A percentile compares a stretch with the other conserved stretches of the same genome.
These are phyloP conservation scores for Salix viminalis DNA, from an alignment of 345 rosid genomes.

Conservation along the genomic window DNA sequence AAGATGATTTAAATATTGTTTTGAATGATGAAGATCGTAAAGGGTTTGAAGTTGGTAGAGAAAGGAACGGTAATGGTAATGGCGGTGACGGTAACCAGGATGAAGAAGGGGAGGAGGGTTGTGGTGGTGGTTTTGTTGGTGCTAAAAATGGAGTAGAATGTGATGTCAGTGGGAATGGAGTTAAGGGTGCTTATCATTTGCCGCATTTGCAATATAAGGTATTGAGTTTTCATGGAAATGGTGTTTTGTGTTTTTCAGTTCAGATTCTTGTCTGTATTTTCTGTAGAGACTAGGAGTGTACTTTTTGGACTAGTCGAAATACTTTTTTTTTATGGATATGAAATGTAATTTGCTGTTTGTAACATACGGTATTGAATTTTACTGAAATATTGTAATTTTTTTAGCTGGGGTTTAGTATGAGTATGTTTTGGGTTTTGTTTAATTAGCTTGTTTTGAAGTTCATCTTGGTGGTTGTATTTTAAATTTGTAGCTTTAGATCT, in stretches of 20 bases:
- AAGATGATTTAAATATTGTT: slow-evolving; percentile 64
- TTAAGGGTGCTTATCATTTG: not conserved
- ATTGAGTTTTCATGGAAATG: slow-evolving; percentile 1
- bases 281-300: no score
- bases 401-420: no score
- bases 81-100: slow-evolving; percentile 10
- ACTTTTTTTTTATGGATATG: no score
- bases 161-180: slow-evolving; percentile 12
- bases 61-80: not conserved
- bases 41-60: slow-evolving; percentile 8
- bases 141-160: not conserved
- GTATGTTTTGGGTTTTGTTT: no score
- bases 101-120: slow-evolving; percentile 10
- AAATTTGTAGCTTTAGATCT: no score
- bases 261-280: not conserved
- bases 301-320: no score
- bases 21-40: slow-evolving; percentile 53
- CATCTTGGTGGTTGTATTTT: no score
- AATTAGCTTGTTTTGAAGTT: no score
- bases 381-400: no score
- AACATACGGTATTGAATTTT: no score
- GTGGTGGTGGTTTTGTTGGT: not conserved
- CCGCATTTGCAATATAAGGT: slow-evolving; percentile 29
- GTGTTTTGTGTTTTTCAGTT: not conserved
- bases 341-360: no score